These are phyloP conservation scores for Cicer yamashitae DNA, from an alignment of 306 rosid species.

Conservation along the genomic window DNA sequence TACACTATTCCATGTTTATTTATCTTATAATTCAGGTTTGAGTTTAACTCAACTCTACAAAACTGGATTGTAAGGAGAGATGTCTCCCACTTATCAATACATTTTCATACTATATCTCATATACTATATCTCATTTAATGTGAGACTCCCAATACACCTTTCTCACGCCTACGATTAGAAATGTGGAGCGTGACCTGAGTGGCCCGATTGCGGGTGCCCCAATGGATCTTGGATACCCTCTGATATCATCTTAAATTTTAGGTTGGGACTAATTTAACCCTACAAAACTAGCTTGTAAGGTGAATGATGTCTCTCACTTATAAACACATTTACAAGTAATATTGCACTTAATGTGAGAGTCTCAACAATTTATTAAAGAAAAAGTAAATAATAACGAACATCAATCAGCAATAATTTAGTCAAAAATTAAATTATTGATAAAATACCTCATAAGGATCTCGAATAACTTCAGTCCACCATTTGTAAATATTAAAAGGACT, in stretches of 20 bases:
- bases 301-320: neutral
- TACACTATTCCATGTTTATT: conserved; percentile 23
- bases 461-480: conserved; percentile 97
- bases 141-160: neutral
- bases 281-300: neutral
- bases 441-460: conserved; percentile 89
- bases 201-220: neutral
- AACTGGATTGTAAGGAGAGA: neutral
- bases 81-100: neutral
- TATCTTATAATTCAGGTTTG: neutral
- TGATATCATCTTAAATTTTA: neutral
- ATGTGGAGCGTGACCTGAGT: neutral
- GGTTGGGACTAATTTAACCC: neutral
- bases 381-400: neutral
- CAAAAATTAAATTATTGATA: conserved; percentile 32
- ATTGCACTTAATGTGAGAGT: neutral
- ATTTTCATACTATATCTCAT: neutral
- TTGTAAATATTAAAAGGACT: conserved; percentile 77
- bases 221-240: neutral
- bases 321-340: neutral
- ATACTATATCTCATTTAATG: neutral
- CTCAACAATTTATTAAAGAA: neutral
- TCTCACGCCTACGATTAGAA: neutral
- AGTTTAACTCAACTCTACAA: neutral
- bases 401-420: conserved; percentile 32